phyloP scores from a whole-genome alignment of 2,329 filamentous ascomycete species.

The Elsinoe batatas region DNA sequence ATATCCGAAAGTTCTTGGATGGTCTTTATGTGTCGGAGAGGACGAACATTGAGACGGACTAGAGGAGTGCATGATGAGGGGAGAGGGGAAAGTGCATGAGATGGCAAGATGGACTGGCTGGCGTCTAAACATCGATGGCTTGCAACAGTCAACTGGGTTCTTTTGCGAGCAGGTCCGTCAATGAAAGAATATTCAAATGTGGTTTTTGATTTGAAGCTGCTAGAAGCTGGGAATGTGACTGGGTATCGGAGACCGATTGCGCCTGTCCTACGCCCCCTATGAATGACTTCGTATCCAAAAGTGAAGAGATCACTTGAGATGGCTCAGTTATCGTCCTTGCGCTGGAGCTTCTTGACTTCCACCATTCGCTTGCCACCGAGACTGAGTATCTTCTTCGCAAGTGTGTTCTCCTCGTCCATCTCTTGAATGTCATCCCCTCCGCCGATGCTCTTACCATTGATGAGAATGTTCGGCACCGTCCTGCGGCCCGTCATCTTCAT shows the following conservation, averaged over 20 bases:
- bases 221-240: background rate
- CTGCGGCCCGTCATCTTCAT: constrained; percentile 63
- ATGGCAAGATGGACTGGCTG: background rate
- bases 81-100: background rate
- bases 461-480: constrained; percentile 86
- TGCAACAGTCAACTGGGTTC: background rate
- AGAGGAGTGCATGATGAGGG: background rate
- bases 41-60: constrained; percentile 74
- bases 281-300: background rate
- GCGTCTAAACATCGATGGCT: constrained; percentile 2
- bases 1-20: constrained; percentile 99
- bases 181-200: constrained; percentile 11
- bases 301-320: constrained; percentile 16
- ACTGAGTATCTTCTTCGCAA: constrained; percentile 61
- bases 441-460: constrained; percentile 81
- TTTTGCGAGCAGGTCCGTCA: constrained; percentile 10
- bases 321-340: constrained; percentile 14
- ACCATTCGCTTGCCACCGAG: constrained; percentile 60
- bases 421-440: constrained; percentile 77
- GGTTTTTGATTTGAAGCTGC: background rate
- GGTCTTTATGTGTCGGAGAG: constrained; percentile 99
- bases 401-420: constrained; percentile 50
- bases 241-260: constrained; percentile 1
- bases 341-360: constrained; percentile 21
- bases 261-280: background rate